Conservation (phyloP, 495 filamentous ascomycete genomes). For the Penicillium goetzii region DNA sequence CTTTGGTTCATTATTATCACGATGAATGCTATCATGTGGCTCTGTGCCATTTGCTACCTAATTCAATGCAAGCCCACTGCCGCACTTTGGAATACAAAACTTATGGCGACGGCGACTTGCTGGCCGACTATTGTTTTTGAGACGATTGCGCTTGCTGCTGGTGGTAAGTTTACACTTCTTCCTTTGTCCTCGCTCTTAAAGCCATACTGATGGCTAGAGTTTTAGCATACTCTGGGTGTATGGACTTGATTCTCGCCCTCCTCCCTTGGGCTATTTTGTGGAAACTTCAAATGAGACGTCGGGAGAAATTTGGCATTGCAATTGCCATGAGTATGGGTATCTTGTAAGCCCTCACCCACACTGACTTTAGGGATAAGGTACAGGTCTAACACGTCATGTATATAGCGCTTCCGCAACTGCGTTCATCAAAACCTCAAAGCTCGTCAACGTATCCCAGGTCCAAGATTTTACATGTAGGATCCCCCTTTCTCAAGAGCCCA, state of each 20-base stretch:
- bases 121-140: constrained; percentile 28
- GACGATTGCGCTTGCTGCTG: constrained; percentile 26
- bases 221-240: constrained; percentile 30
- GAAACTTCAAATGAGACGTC: constrained; percentile 32
- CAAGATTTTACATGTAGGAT: constrained; percentile 32
- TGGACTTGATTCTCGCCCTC: constrained; percentile 33
- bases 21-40: constrained; percentile 31
- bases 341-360: constrained; percentile 30
- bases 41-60: constrained; percentile 28
- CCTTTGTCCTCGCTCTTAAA: too few species aligned
- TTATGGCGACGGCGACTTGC: constrained; percentile 23
- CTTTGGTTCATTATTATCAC: constrained; percentile 33
- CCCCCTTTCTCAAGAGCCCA: neutral
- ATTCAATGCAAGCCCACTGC: constrained; percentile 27
- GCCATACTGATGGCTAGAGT: neutral
- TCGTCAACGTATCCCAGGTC: constrained; percentile 20
- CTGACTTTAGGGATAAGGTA: too few species aligned
- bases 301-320: constrained; percentile 30
- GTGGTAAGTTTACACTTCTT: too few species aligned
- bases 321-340: constrained; percentile 35
- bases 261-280: constrained; percentile 31
- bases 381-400: too few species aligned
- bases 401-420: too few species aligned
- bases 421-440: constrained; percentile 32
- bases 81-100: constrained; percentile 25